Conservation (phyloP, 768 basidiomycete species). For the Cystofilobasidium capitatum region DNA sequence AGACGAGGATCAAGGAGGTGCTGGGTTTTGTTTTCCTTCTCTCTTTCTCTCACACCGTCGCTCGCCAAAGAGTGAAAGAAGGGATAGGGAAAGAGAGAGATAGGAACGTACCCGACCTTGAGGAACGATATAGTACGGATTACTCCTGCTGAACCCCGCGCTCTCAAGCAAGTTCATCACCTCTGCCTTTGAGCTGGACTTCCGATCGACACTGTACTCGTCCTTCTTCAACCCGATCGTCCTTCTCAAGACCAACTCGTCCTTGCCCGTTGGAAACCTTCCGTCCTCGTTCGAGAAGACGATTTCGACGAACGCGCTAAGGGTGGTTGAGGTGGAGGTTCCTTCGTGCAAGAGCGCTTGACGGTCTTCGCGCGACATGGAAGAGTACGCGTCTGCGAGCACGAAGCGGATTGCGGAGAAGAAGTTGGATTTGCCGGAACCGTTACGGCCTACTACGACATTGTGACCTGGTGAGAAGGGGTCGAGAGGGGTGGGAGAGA, state of each 20-base stretch:
- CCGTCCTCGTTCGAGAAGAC: conserved; percentile 55
- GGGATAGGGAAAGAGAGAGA: neutral
- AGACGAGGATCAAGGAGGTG: neutral
- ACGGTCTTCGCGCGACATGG: conserved; percentile 85
- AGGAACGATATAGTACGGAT: conserved; percentile 98
- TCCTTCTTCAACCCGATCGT: conserved; percentile 98
- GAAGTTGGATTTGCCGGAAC: conserved; percentile 97
- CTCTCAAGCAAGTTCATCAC: conserved; percentile 95
- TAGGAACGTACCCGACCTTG: conserved; percentile 71
- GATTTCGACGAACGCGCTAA: conserved; percentile 59
- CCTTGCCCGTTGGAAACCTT: conserved; percentile 82
- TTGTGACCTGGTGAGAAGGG: conserved; percentile 81
- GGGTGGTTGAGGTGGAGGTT: conserved; percentile 70
- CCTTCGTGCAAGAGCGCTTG: conserved; percentile 91
- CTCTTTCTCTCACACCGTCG: neutral
- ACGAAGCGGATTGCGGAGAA: conserved; percentile 98
- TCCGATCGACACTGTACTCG: conserved; percentile 93
- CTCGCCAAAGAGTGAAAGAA: neutral
- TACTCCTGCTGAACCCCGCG: conserved; percentile 95
- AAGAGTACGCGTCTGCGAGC: conserved; percentile 92
- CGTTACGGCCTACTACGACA: conserved; percentile 94
- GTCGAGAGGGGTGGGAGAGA: conserved; percentile 55
- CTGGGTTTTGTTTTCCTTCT: neutral
- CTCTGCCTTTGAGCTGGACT: conserved; percentile 89
- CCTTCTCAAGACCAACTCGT: conserved; percentile 75